A percentile compares a stretch with the other conserved stretches of the same genome.
These are phyloP conservation scores for Pholiota microspora DNA, from an alignment of 768 basidiomycete genomes.

Conservation along the genomic window DNA sequence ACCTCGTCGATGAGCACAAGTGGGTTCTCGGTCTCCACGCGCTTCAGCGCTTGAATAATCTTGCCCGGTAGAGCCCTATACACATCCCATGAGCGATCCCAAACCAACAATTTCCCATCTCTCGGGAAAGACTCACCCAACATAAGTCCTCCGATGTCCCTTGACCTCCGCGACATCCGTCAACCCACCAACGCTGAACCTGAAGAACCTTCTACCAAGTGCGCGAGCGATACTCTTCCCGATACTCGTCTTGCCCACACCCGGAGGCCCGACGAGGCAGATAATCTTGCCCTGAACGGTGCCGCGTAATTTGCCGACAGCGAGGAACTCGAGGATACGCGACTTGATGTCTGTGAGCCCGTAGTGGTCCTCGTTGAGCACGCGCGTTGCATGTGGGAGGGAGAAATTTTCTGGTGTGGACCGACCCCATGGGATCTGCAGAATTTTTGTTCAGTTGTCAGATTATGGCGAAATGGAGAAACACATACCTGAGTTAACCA, in stretches of 20 bases:
- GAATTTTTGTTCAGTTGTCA: conserved; percentile 4
- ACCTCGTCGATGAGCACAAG: conserved; percentile 94
- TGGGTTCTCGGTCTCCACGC: conserved; percentile 92
- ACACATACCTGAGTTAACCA: conserved; percentile 76
- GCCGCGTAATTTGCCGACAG: conserved; percentile 91
- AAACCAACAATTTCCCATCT: no score
- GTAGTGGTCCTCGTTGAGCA: conserved; percentile 95
- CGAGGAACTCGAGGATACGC: conserved; percentile 93
- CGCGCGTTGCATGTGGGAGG: conserved; percentile 74
- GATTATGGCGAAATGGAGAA: neutral
- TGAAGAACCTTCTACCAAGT: conserved; percentile 88
- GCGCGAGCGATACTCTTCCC: conserved; percentile 95
- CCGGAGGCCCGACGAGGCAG: conserved; percentile 93
- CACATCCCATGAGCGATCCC: neutral
- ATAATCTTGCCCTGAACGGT: conserved; percentile 97
- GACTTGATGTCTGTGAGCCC: conserved; percentile 91
- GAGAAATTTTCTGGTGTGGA: conserved; percentile 93
- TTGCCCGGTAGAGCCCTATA: conserved; percentile 86
- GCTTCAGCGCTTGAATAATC: conserved; percentile 91
- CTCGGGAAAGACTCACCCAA: conserved; percentile 55
- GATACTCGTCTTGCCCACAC: conserved; percentile 96
- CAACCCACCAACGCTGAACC: conserved; percentile 94
- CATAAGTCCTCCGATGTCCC: conserved; percentile 96
- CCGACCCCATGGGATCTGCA: conserved; percentile 91
- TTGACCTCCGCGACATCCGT: conserved; percentile 99